Evolutionary conservation across 768 basidiomycete genomes (phyloP), one percentile per base, ranked within the genome.

Genomic region (Boletus sp.): DNA sequence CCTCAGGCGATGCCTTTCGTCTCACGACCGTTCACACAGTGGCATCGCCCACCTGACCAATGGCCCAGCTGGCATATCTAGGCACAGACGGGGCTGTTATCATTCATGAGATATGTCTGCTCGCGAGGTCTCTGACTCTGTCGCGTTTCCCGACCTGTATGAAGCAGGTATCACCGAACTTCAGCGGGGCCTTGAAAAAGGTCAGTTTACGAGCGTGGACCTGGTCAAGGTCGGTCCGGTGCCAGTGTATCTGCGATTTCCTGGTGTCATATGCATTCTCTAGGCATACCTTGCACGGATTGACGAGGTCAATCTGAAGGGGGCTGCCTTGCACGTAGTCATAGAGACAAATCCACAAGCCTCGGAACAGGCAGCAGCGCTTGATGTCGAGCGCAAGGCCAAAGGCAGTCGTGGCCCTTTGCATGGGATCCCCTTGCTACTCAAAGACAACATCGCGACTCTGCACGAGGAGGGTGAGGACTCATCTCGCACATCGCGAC

Each of bases 251-350:
- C 34, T 33, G 27, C 30, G 5, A 9, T 42, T 42, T 47, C 25
- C 32, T 17, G 2, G 7, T 25, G 5, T 34, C 32, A 46, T 48
- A 30, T 9, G 8, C 14, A 10, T 32, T 53, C 9, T 29, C 10
- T 57, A 87, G 85, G 83, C 83, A 2, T 87, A 87, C 64, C 75
- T 85, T 58, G 78, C 81, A 9, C 77, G 84, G 1, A 84, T 86
- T 30, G 81, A 84, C 13, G 83, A 87, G 59, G 85, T 87, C 21
- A 86, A 87, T 61, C 57, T 79, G 27, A 70, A 81, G 53, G 84
- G 84, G 1, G 77, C 83, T 7, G 71, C 69, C 37, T 70, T 87
- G 23, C 81, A 81, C 6, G 84, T 85, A 5, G 76, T 87, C 15
- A 71, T 87, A 32, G 85, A 87, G 64, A 72, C 74, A 9, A 88